A percentile compares a stretch with the other conserved stretches of the same genome.
These are phyloP conservation scores for Xylariaceae sp. DNA, from an alignment of 2,329 filamentous ascomycete species.

Conservation along the genomic window DNA sequence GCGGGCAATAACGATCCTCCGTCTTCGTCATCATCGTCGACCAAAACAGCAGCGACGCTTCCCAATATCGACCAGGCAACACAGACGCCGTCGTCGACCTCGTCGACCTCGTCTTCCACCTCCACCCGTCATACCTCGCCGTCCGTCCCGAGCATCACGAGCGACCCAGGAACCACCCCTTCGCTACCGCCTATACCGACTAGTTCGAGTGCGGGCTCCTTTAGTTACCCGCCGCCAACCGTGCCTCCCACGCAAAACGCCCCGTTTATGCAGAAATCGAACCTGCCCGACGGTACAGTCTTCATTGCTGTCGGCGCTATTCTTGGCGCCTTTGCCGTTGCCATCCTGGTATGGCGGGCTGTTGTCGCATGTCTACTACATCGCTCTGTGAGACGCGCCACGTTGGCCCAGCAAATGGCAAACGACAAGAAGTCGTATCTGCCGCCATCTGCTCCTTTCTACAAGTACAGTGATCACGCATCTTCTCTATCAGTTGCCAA, in stretches of 20 bases:
- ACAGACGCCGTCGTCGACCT: conserved; percentile 14
- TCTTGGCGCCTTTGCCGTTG: conserved; percentile 73
- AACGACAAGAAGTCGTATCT: conserved; percentile 66
- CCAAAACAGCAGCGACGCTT: conserved; percentile 6
- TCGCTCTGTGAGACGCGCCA: conserved; percentile 80
- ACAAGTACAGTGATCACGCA: conserved; percentile 58
- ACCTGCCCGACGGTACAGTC: conserved; percentile 82
- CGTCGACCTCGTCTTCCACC: conserved; percentile 14
- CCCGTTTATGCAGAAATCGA: conserved; percentile 86
- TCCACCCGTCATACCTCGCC: conserved; percentile 2
- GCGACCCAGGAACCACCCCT: conserved; percentile 6
- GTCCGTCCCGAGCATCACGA: conserved; percentile 16
- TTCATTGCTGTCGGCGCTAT: conserved; percentile 93
- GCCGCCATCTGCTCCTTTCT: conserved; percentile 53
- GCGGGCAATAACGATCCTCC: too few species aligned
- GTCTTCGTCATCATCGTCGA: conserved; percentile 2
- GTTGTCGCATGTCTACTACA: conserved; percentile 88
- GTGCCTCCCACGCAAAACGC: conserved; percentile 80
- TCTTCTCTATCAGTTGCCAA: conserved; percentile 49
- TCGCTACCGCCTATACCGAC: conserved; percentile 44
- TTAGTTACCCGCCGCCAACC: conserved; percentile 63
- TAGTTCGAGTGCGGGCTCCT: conserved; percentile 39
- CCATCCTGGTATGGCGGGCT: conserved; percentile 81
- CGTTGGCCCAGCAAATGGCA: conserved; percentile 64
- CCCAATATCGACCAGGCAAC: conserved; percentile 17